Percentiles rank a stretch among this genome's conserved stretches.
phyloP scores from a whole-genome alignment of 371 early-diverging fungal species.

The Mortierella sp. region DNA sequence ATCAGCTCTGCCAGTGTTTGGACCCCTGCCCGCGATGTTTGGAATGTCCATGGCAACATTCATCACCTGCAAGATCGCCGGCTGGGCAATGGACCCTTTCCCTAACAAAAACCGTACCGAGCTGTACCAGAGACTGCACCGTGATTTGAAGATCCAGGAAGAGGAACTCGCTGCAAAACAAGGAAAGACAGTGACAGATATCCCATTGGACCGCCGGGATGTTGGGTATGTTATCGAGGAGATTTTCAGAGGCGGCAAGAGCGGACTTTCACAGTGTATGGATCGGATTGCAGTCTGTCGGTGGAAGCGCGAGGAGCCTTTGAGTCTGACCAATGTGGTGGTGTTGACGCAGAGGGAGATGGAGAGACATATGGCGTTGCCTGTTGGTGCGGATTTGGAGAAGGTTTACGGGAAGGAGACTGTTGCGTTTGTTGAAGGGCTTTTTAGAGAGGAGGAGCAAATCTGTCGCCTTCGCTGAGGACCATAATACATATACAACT shows the following conservation, averaged over 20 bases:
- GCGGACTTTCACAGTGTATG: conserved; percentile 37
- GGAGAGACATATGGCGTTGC: conserved; percentile 36
- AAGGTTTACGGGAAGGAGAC: conserved; percentile 34
- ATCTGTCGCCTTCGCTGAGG: conserved; percentile 22
- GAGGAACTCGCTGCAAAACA: background rate
- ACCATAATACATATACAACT: background rate
- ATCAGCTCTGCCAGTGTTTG: conserved; percentile 15
- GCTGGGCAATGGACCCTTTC: conserved; percentile 43
- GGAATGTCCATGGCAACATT: conserved; percentile 52
- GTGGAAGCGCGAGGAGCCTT: conserved; percentile 33
- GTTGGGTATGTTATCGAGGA: conserved; percentile 46
- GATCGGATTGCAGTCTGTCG: conserved; percentile 35
- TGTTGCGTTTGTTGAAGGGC: conserved; percentile 23
- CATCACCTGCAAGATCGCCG: conserved; percentile 49
- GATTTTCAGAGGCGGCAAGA: conserved; percentile 40
- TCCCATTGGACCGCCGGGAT: conserved; percentile 36
- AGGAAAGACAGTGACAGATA: background rate
- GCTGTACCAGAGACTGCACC: conserved; percentile 42
- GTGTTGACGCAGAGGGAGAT: conserved; percentile 43
- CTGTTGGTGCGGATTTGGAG: conserved; percentile 29
- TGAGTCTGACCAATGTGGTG: conserved; percentile 30
- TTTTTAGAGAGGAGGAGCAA: conserved; percentile 33
- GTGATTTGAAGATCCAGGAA: conserved; percentile 30
- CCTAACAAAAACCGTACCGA: conserved; percentile 36
- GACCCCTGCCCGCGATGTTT: conserved; percentile 48